Evolutionary conservation across 441 rosid genomes (phyloP).

Genomic region (Geranium incanum): DNA sequence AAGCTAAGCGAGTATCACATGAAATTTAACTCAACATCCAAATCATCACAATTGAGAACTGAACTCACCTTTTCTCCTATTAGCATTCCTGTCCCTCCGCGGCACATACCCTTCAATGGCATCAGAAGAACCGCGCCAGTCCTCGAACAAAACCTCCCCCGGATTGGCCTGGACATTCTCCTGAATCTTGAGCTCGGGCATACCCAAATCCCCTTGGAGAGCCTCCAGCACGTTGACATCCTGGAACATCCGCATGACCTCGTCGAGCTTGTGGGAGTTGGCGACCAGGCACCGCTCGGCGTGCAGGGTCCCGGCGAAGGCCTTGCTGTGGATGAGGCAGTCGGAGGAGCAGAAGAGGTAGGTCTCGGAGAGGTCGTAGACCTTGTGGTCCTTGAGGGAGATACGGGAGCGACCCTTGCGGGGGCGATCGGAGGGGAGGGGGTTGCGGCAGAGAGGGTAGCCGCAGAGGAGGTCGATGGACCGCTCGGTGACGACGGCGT

Average conservation of each 20-base stretch:
- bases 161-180: constrained; percentile 39
- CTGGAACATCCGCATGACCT: constrained; percentile 26
- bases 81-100: constrained; percentile 24
- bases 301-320: constrained; percentile 43
- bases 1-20: constrained; percentile 3
- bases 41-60: neutral
- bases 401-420: constrained; percentile 56
- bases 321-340: constrained; percentile 50
- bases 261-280: constrained; percentile 36
- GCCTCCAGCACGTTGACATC: constrained; percentile 24
- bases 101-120: constrained; percentile 92
- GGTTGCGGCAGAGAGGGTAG: constrained; percentile 54
- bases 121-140: constrained; percentile 64
- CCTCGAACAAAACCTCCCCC: constrained; percentile 35
- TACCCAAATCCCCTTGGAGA: constrained; percentile 36
- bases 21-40: neutral
- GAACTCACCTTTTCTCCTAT: constrained; percentile 30
- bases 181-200: constrained; percentile 43
- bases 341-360: constrained; percentile 54
- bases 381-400: constrained; percentile 65
- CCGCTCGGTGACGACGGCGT: constrained; percentile 67
- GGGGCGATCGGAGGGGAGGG: constrained; percentile 40
- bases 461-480: constrained; percentile 55
- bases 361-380: constrained; percentile 57
- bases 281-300: constrained; percentile 45